These are phyloP conservation scores for Lunularia cruciata DNA, from an alignment of 225 moss, liverwort and hornwort species.

Conservation along the genomic window DNA sequence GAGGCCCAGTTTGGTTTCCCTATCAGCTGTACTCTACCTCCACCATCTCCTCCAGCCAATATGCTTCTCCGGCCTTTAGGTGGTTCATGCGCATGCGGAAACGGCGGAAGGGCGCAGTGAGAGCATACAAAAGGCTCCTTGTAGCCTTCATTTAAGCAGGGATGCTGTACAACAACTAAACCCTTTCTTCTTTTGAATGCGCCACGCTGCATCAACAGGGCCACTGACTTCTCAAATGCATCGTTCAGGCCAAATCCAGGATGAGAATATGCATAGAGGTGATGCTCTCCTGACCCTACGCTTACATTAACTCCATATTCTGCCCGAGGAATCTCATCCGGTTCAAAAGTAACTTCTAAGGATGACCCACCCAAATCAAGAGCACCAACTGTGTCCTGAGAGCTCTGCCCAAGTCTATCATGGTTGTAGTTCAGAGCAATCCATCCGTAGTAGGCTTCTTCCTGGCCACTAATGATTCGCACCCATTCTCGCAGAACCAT, in stretches of 20 bases:
- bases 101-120: conserved; percentile 73
- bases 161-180: conserved; percentile 59
- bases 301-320: conserved; percentile 75
- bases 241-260: conserved; percentile 92
- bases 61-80: conserved; percentile 38
- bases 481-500: conserved; percentile 78
- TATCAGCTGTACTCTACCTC: conserved; percentile 70
- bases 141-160: conserved; percentile 82
- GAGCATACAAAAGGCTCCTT: conserved; percentile 73
- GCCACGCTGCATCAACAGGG: conserved; percentile 58
- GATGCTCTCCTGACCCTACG: conserved; percentile 74
- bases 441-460: conserved; percentile 99
- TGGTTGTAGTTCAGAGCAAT: conserved; percentile 93
- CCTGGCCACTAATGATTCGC: conserved; percentile 82
- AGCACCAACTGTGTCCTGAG: conserved; percentile 68
- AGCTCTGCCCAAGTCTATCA: conserved; percentile 59
- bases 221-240: conserved; percentile 93
- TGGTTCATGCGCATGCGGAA: conserved; percentile 44
- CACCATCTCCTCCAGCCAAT: conserved; percentile 33
- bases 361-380: conserved; percentile 97
- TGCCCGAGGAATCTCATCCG: conserved; percentile 50
- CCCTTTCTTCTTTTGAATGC: conserved; percentile 43
- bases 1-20: conserved; percentile 81
- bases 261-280: conserved; percentile 89
- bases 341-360: conserved; percentile 92